phyloP scores from a whole-genome alignment of 352 stramenopile species.

The Phytophthora uliginosa region DNA sequence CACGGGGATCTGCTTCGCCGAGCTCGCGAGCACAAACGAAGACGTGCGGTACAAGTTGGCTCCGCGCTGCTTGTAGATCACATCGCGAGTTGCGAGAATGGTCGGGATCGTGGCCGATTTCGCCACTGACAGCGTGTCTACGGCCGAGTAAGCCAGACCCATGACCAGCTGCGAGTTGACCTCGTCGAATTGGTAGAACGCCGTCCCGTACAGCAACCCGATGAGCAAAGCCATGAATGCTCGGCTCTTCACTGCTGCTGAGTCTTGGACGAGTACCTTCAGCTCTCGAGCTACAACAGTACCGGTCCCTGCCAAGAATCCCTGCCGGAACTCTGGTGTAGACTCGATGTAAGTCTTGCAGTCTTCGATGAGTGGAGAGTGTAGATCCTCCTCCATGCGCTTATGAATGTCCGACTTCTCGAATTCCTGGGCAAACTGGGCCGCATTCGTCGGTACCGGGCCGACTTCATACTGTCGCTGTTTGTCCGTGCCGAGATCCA shows the following conservation, averaged over 20 bases:
- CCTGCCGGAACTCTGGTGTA: constrained; percentile 36
- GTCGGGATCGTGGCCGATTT: constrained; percentile 74
- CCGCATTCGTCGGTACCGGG: not conserved
- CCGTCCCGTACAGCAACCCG: constrained; percentile 26
- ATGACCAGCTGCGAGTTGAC: constrained; percentile 32
- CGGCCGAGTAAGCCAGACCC: constrained; percentile 76
- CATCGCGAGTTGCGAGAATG: constrained; percentile 64
- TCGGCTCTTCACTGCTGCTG: constrained; percentile 32
- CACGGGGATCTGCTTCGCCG: constrained; percentile 46
- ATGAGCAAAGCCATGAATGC: constrained; percentile 27
- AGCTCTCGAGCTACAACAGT: constrained; percentile 33
- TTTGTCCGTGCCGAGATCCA: constrained; percentile 43
- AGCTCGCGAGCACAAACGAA: constrained; percentile 73
- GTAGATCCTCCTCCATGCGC: constrained; percentile 25
- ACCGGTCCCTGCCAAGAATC: constrained; percentile 10
- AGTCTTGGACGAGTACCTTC: constrained; percentile 40
- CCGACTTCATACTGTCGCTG: constrained; percentile 40
- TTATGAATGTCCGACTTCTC: constrained; percentile 31
- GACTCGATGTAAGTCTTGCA: constrained; percentile 29
- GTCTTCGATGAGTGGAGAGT: constrained; percentile 14
- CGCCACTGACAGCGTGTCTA: constrained; percentile 82
- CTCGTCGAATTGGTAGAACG: constrained; percentile 36
- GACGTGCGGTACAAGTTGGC: constrained; percentile 85
- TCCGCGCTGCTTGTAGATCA: constrained; percentile 90
- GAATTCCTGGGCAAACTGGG: constrained; percentile 37